A percentile compares a stretch with the other conserved stretches of the same genome.
These are phyloP conservation scores for Ogataea thermomethanolica DNA, from an alignment of 805 yeast species.

Conservation along the genomic window DNA sequence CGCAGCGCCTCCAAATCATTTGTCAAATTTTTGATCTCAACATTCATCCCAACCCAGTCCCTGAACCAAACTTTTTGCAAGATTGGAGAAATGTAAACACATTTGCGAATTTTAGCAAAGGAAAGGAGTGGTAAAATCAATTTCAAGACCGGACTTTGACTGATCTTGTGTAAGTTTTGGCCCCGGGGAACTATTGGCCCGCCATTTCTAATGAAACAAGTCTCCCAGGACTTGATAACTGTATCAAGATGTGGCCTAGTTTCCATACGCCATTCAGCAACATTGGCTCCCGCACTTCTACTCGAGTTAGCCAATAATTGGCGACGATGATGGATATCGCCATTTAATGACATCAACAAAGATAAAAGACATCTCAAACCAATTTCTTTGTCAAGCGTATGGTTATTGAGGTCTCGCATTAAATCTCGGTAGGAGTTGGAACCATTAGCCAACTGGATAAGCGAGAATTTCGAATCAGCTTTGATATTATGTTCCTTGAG, in stretches of 20 bases:
- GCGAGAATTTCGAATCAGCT: conserved; percentile 50
- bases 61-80: conserved; percentile 58
- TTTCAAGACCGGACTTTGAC: conserved; percentile 54
- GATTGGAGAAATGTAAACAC: conserved; percentile 59
- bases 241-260: conserved; percentile 56
- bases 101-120: conserved; percentile 64
- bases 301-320: conserved; percentile 30
- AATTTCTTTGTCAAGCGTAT: conserved; percentile 35
- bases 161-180: conserved; percentile 45
- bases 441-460: conserved; percentile 57
- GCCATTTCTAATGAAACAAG: conserved; percentile 54
- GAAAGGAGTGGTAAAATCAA: conserved; percentile 63
- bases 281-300: conserved; percentile 38
- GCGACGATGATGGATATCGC: conserved; percentile 55
- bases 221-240: conserved; percentile 66
- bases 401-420: conserved; percentile 47
- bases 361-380: conserved; percentile 51
- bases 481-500: conserved; percentile 36
- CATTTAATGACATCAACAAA: conserved; percentile 63
- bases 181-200: conserved; percentile 58
- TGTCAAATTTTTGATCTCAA: conserved; percentile 42
- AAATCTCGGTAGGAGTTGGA: conserved; percentile 49
- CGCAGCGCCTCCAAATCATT: conserved; percentile 60
- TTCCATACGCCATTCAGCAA: conserved; percentile 63
- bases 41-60: conserved; percentile 68